phyloP scores from a whole-genome alignment of 2,329 filamentous ascomycete species.

The Alternaria sp. region DNA sequence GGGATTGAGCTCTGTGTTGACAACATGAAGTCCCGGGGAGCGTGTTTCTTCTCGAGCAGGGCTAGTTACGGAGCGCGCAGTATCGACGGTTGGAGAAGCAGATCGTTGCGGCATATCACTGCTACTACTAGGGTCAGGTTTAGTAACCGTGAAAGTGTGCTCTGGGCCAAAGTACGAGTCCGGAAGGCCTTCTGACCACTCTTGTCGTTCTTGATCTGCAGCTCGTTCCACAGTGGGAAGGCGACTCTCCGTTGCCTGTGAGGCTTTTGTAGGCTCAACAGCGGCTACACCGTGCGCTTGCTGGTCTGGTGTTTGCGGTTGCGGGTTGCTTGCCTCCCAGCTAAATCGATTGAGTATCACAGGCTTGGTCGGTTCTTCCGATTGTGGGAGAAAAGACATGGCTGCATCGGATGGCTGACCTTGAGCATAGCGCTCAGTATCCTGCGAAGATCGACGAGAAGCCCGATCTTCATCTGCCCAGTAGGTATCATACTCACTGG shows the following conservation, averaged over 20 bases:
- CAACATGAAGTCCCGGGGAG: constrained; percentile 49
- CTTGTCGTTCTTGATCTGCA: constrained; percentile 23
- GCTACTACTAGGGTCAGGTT: constrained; percentile 29
- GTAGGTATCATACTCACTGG: constrained; percentile 72
- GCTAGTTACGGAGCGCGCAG: constrained; percentile 20
- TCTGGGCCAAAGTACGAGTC: constrained; percentile 38
- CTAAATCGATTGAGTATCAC: constrained; percentile 38
- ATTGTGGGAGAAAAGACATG: constrained; percentile 12
- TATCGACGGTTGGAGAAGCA: constrained; percentile 23
- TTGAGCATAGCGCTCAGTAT: constrained; percentile 27
- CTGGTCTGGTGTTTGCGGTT: constrained; percentile 13
- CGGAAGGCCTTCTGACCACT: constrained; percentile 24
- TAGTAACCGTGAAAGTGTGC: constrained; percentile 29
- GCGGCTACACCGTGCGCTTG: constrained; percentile 11
- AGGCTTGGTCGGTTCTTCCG: constrained; percentile 22
- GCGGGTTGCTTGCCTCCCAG: constrained; percentile 35
- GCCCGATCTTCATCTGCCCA: constrained; percentile 60
- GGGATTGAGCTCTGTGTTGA: constrained; percentile 49
- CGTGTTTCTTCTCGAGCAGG: constrained; percentile 30
- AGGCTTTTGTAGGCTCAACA: constrained; percentile 16
- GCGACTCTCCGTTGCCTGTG: constrained; percentile 9
- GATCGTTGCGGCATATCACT: constrained; percentile 18
- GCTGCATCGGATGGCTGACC: constrained; percentile 14
- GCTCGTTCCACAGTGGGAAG: constrained; percentile 21
- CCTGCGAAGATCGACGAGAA: constrained; percentile 40